Evolutionary conservation across 2,329 filamentous ascomycete genomes (phyloP).

Genomic region (Beauveria sp.): DNA sequence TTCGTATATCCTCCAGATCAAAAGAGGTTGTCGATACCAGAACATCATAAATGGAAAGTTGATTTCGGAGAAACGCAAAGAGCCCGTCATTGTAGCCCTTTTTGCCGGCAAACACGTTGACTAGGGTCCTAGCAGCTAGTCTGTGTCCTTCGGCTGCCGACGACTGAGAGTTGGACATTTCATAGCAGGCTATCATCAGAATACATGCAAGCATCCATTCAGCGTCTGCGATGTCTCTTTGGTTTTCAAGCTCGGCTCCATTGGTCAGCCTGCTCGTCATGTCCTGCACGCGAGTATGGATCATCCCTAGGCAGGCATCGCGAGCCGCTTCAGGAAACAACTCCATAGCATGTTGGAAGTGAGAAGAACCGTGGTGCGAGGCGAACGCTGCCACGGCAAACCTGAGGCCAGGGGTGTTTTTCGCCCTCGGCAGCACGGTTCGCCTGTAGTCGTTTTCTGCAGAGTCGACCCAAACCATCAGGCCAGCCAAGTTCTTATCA

Average conservation of each 20-base stretch:
- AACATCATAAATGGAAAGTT: constrained; percentile 22
- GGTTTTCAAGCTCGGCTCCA: constrained; percentile 17
- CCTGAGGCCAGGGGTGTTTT: constrained; percentile 20
- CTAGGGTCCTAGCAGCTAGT: constrained; percentile 21
- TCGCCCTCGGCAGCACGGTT: constrained; percentile 20
- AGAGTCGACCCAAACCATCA: constrained; percentile 26
- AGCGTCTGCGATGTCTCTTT: constrained; percentile 19
- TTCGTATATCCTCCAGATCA: constrained; percentile 16
- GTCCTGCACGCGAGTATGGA: constrained; percentile 18
- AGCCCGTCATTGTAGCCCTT: constrained; percentile 15
- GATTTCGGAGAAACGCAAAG: constrained; percentile 23
- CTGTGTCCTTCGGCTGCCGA: constrained; percentile 22
- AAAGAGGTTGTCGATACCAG: constrained; percentile 23
- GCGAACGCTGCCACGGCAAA: constrained; percentile 23
- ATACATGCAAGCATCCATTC: constrained; percentile 25
- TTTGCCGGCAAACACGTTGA: constrained; percentile 21
- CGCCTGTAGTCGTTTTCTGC: constrained; percentile 22
- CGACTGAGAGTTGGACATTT: constrained; percentile 21
- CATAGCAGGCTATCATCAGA: constrained; percentile 21
- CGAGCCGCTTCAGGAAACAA: constrained; percentile 21
- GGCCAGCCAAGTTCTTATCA: constrained; percentile 21
- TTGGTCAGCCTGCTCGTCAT: constrained; percentile 19
- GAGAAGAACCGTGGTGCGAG: constrained; percentile 21
- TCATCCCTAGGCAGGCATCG: constrained; percentile 20
- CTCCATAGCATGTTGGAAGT: constrained; percentile 16